A percentile compares a stretch with the other conserved stretches of the same genome.
phyloP scores from a whole-genome alignment of 2,329 filamentous ascomycete genomes.

The Aureobasidium sp. region DNA sequence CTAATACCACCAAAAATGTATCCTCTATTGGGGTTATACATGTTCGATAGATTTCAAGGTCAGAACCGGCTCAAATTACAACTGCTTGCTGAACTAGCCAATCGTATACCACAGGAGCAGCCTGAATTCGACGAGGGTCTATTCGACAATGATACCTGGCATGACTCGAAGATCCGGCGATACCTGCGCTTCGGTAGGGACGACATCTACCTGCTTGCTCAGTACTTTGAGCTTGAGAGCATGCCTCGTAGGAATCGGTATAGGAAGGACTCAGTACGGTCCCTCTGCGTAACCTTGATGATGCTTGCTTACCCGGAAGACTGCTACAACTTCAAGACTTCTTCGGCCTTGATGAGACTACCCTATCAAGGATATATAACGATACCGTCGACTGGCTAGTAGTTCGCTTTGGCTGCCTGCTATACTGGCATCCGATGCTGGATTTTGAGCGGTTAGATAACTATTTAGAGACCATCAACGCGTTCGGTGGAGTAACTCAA shows the following conservation, averaged over 20 bases:
- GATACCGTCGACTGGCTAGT: not conserved
- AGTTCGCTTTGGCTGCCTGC: not conserved
- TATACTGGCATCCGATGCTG: not conserved
- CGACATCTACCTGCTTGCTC: not conserved
- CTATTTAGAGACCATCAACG: not conserved
- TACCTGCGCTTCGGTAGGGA: conserved; percentile 4
- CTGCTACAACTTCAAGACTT: not conserved
- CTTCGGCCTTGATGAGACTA: not conserved
- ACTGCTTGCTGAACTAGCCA: not conserved
- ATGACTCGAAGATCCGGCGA: not conserved
- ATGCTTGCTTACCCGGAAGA: conserved; percentile 1
- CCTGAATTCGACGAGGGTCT: not conserved
- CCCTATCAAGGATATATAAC: not conserved
- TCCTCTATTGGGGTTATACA: too few species aligned
- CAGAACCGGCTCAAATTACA: too few species aligned
- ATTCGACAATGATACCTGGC: not conserved
- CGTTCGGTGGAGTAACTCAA: not conserved
- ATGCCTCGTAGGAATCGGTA: not conserved
- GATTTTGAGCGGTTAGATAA: not conserved
- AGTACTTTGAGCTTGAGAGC: not conserved
- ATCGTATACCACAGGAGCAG: not conserved
- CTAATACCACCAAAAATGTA: too few species aligned
- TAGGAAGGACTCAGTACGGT: not conserved
- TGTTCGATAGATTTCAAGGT: too few species aligned
- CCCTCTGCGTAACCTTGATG: not conserved